Conservation (phyloP, 1,139 yeast species). For the Blastobotrys apis region DNA sequence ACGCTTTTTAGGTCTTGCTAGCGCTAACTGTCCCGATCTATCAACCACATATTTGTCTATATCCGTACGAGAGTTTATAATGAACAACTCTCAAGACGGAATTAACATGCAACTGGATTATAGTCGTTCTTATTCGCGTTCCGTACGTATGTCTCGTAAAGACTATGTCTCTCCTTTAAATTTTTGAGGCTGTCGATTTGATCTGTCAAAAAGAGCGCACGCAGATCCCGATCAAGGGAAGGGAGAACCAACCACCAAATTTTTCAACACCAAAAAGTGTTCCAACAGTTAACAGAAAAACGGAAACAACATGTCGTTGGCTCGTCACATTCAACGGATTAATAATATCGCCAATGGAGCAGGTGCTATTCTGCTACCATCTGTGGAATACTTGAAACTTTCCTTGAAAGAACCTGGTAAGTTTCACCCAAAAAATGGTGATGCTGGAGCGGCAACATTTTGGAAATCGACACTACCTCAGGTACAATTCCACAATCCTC, state of each 20-base stretch:
- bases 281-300: not conserved
- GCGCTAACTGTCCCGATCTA: too few species aligned
- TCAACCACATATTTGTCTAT: too few species aligned
- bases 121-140: too few species aligned
- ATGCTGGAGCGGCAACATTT: constrained; percentile 45
- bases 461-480: constrained; percentile 75
- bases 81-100: too few species aligned
- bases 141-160: too few species aligned
- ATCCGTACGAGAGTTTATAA: too few species aligned
- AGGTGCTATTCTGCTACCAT: constrained; percentile 43
- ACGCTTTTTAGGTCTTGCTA: too few species aligned
- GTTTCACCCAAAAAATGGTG: constrained; percentile 12
- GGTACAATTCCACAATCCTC: constrained; percentile 77
- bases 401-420: constrained; percentile 44
- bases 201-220: too few species aligned
- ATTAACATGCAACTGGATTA: too few species aligned
- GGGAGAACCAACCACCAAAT: not conserved
- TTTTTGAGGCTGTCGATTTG: too few species aligned
- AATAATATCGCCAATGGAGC: constrained; percentile 44
- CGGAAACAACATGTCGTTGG: constrained; percentile 10
- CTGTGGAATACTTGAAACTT: constrained; percentile 44
- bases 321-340: constrained; percentile 40
- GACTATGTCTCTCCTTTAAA: too few species aligned
- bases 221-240: too few species aligned
- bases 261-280: not conserved